Evolutionary conservation across 2,329 filamentous ascomycete genomes (phyloP), one percentile per base, ranked within the genome.

Genomic region (Didymella pomorum): DNA sequence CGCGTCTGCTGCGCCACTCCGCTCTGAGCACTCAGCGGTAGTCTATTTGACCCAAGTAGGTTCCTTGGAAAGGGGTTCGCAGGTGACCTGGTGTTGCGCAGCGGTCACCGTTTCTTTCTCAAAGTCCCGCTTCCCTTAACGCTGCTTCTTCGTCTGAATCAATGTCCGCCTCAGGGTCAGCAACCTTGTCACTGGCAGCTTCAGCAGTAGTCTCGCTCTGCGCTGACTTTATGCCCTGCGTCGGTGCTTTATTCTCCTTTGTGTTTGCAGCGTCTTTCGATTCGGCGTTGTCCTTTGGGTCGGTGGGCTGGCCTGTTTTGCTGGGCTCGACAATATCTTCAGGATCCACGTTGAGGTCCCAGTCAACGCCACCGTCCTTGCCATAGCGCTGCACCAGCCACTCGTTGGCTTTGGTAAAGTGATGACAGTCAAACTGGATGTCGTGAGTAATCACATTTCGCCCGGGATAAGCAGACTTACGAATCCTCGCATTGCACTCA

Each of bases 301-400:
- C 45, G 3, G 26, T 48, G 7, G 63, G 35, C 78, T 78, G 47
- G 75, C 77, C 48, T 1, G 51, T 56, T 39, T 60, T 60, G 33
- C 46, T 46, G 12, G 57, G 57, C 42, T 60, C 57, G 4, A 55
- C 43, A 18, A 55, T 31, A 2, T 80, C 71, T 50, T 80, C 76
- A 1, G 80, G 79, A 51, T 74, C 68, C 16, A 80, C 79, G 45
- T 84, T 80, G 60, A 89, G 72, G 72, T 89, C 88, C 94, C 95
- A 99, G 76, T 98, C 89, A 69, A 99, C 93, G 70, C 87, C 86
- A 1, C 86, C 89, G 3, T 88, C 89, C n/a, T 84, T 80, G 0
- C 95, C 95, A 76, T 98, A 97, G 57, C 90, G 83, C 66, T 83
- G 77, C 52, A 84, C 81, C 21, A 99, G 81, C 95, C 95, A 99